Evolutionary conservation across 768 basidiomycete species (phyloP).

Genomic region (Russula sp.): DNA sequence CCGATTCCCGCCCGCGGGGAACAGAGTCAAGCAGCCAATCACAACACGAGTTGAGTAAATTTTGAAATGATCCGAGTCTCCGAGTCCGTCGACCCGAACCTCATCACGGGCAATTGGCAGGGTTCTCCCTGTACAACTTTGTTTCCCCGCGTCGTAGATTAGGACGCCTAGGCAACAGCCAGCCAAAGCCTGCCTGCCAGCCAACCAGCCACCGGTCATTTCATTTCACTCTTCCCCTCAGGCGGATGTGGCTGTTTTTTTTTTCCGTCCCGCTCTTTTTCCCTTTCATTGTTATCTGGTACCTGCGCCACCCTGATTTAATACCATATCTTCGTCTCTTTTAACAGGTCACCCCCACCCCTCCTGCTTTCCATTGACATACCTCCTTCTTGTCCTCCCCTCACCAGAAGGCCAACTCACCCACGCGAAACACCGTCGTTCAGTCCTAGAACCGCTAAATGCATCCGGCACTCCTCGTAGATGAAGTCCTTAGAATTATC

Average conservation of each 20-base stretch:
- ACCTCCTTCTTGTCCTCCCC: neutral
- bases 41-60: neutral
- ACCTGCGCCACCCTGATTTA: slow-evolving; percentile 2
- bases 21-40: slow-evolving; percentile 3
- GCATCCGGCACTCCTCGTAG: slow-evolving; percentile 24
- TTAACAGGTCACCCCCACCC: neutral
- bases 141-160: slow-evolving; percentile 11
- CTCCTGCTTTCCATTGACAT: neutral
- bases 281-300: neutral
- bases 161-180: slow-evolving; percentile 17
- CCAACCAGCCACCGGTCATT: slow-evolving; percentile 5
- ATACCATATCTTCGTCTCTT: neutral
- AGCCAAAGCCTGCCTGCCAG: neutral
- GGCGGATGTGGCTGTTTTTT: neutral
- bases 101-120: too few species aligned
- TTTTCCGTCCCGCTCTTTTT: neutral
- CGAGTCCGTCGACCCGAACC: too few species aligned
- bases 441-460: slow-evolving; percentile 6
- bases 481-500: slow-evolving; percentile 23
- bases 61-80: neutral
- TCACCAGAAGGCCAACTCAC: neutral
- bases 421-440: neutral
- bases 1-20: neutral
- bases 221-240: neutral
- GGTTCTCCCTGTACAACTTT: neutral